Evolutionary conservation across 768 basidiomycete species (phyloP), one percentile per base, ranked within the genome.

Genomic region (Myochromella boudieri): DNA sequence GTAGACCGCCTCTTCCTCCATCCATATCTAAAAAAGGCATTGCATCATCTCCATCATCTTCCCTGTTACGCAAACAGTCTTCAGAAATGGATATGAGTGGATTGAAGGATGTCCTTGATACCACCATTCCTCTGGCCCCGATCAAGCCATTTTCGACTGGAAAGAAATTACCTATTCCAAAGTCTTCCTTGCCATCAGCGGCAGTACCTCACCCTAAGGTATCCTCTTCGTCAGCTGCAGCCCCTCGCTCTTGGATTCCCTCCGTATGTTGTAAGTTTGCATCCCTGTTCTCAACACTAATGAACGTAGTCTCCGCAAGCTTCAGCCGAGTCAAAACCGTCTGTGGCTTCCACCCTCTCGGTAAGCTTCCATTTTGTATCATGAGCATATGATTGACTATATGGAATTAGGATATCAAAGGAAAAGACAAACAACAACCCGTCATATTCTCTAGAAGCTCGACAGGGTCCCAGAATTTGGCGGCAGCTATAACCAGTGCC

Each of bases 1-100:
- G 24, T 12, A 12, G 18, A 6, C 18, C 15, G 17, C 6, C 37
- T 14, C 37, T 6, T 15, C 17, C 20, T 11, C 37, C 37, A 22
- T 33, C 32, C 32, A 34, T n/a, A 33, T n/a, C n/a, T n/a, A n/a
- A n/a, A n/a, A n/a, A n/a, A n/a, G n/a, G n/a, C n/a, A n/a, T n/a
- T n/a, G n/a, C n/a, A n/a, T n/a, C n/a, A n/a, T n/a, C n/a, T n/a
- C n/a, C n/a, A n/a, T n/a, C n/a, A n/a, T n/a, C n/a, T 28, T 25
- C 42, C 15, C 20, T 24, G 12, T 25, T 10, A 7, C 18, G 41
- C 15, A 45, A 27, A 25, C 22, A 18, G 9, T 38, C 34, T 21
- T 47, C 45, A 2, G 50, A 25, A 4, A 27, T 52, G 8, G 51
- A 52, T 39, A 32, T 52, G 51, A 44, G 47, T 21, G 39, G 42